A percentile compares a stretch with the other conserved stretches of the same genome.
Conservation (phyloP, 495 filamentous ascomycete genomes). For the Penicillium canariense region DNA sequence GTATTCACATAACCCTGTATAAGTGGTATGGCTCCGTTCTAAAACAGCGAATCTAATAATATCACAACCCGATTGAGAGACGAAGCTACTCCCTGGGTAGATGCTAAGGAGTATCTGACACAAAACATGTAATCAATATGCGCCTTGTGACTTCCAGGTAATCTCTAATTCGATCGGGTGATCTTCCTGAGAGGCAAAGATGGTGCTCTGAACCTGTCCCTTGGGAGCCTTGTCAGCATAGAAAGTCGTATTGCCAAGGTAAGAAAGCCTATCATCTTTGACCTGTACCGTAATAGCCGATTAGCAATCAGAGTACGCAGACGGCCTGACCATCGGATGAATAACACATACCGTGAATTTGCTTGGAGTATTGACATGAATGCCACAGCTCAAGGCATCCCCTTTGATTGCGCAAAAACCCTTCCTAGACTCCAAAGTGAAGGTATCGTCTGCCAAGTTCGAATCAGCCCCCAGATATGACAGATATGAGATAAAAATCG, state of each 20-base stretch:
- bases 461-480: not conserved
- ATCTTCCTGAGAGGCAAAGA: slow-evolving; percentile 35
- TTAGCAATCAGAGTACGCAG: not conserved
- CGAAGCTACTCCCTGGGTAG: not conserved
- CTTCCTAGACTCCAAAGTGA: slow-evolving; percentile 60
- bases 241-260: slow-evolving; percentile 50
- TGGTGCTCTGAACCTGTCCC: slow-evolving; percentile 41
- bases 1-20: not conserved
- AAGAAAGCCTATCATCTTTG: slow-evolving; percentile 46
- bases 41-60: not conserved
- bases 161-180: slow-evolving; percentile 42
- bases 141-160: slow-evolving; percentile 25
- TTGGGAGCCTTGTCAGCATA: slow-evolving; percentile 58
- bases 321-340: not conserved
- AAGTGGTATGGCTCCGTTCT: not conserved
- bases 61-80: not conserved
- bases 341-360: slow-evolving; percentile 47
- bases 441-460: slow-evolving; percentile 43
- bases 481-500: not conserved
- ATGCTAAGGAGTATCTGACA: not conserved
- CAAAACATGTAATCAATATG: not conserved
- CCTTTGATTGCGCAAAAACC: slow-evolving; percentile 53
- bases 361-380: slow-evolving; percentile 37
- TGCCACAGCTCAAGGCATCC: slow-evolving; percentile 50
- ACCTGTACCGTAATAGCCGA: slow-evolving; percentile 16